phyloP scores from a whole-genome alignment of 179 eudicot genomes.

The Beta macrorhiza region DNA sequence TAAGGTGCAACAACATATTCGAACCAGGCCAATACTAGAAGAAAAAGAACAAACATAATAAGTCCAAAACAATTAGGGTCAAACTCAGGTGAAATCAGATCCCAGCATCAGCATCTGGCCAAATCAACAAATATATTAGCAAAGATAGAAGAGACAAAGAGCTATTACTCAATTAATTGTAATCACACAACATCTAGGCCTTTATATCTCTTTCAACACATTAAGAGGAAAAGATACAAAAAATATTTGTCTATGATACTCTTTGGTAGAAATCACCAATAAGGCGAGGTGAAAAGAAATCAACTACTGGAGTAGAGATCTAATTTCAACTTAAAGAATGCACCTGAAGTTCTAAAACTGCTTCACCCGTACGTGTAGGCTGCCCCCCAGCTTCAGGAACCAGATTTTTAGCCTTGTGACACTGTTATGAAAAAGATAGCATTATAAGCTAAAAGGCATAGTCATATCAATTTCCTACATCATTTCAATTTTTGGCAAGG shows the following conservation, averaged over 20 bases:
- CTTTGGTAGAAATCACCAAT: neutral
- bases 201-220: too few species aligned
- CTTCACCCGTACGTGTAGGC: slow-evolving; percentile 97
- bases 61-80: neutral
- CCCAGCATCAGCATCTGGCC: neutral
- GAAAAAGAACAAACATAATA: neutral
- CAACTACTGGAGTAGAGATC: neutral
- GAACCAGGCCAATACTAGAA: neutral
- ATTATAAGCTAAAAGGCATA: neutral
- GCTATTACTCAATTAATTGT: neutral
- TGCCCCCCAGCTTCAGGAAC: slow-evolving; percentile 99
- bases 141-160: neutral
- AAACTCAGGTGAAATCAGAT: too few species aligned
- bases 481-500: slow-evolving; percentile 1
- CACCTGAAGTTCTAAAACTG: slow-evolving; percentile 99
- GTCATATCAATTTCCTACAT: neutral
- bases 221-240: neutral
- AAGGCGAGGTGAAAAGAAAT: neutral
- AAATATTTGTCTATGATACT: neutral
- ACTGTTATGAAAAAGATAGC: slow-evolving; percentile 43
- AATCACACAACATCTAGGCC: neutral
- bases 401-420: slow-evolving; percentile 97
- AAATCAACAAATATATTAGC: neutral
- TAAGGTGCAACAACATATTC: neutral
- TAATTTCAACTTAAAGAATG: slow-evolving; percentile 25